These are phyloP conservation scores for Groenewaldozyma sp. DNA, from an alignment of 1,139 yeast species.

Conservation along the genomic window DNA sequence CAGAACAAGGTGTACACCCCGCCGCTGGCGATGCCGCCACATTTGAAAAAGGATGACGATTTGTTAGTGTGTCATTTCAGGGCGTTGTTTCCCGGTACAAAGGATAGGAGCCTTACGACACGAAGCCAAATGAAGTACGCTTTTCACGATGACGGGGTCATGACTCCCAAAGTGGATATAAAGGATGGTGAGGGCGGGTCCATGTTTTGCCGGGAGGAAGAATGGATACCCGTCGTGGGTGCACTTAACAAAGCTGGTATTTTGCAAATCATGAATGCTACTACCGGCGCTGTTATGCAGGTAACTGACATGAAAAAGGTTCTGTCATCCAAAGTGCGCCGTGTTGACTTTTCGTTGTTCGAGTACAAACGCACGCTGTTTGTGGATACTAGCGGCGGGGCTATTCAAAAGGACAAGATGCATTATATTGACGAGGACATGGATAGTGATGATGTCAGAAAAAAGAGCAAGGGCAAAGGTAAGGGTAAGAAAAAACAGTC, in stretches of 20 bases:
- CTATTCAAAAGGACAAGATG: slow-evolving; percentile 5
- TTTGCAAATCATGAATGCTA: slow-evolving; percentile 52
- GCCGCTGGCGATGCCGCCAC: slow-evolving; percentile 8
- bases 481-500: background rate
- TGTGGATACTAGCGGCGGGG: slow-evolving; percentile 14
- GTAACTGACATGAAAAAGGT: slow-evolving; percentile 50
- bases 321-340: slow-evolving; percentile 57
- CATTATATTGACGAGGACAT: slow-evolving; percentile 3
- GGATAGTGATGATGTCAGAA: too few relatives aligned
- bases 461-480: too few relatives aligned
- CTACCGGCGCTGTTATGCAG: slow-evolving; percentile 59
- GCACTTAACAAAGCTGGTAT: slow-evolving; percentile 58
- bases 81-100: slow-evolving; percentile 21
- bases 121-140: background rate
- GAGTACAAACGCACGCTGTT: slow-evolving; percentile 43
- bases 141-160: background rate
- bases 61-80: slow-evolving; percentile 24
- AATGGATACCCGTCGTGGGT: slow-evolving; percentile 75
- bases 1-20: slow-evolving; percentile 18
- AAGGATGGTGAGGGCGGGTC: slow-evolving; percentile 1
- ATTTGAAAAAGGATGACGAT: too few relatives aligned
- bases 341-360: slow-evolving; percentile 58
- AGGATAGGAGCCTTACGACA: slow-evolving; percentile 1
- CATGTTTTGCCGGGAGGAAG: slow-evolving; percentile 33
- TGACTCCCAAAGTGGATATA: background rate